Base-by-base conservation (phyloP, 164 flowering plant genomes). In the Cinnamomum chago region DNA sequence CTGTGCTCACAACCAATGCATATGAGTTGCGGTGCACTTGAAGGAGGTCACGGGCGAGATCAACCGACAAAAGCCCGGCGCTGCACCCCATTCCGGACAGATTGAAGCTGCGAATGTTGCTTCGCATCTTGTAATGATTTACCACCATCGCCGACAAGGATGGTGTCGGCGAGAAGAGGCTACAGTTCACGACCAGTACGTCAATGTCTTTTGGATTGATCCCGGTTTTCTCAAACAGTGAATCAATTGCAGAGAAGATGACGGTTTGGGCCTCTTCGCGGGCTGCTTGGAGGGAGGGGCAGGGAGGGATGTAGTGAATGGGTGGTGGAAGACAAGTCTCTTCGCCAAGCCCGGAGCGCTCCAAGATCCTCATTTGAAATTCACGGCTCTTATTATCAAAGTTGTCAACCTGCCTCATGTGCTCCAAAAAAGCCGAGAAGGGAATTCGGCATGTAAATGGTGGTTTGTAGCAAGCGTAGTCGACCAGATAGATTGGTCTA, bases 11-110 rank as follows among this genome's bases (percentile, higher is more conserved):
- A 14, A 80, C 74, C 22, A 80, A 58, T 14, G 82, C 82, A 24
- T 76, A 67, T 22, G 73, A 60, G n/a, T 76, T 76, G 50, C 68
- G 62, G 73, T 71, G 73, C 14, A 71, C 35, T 50, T 84, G 83
- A 3, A 84, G 78, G 1, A 84, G 73, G 24, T 82, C 83, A 2
- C 83, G 55, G 14, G 86, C 86, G 1, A 84, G 62, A 65, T 82
- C 82, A n/a, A 84, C 70, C 3, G 86, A 82, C 9, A 84, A 76
- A 1, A 80, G 58, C 6, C 86, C 79, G 2, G 83, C 82, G 58
- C 84, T 81, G 73, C 86, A 84, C 1, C 86, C 84, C 86, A 84
- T 84, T 2, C 84, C 86, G 15, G 83, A 78, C 13, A 84, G 71
- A 50, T 83, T 83, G 50, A 74, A 81, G 73, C 83, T 83, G 75